Evolutionary conservation across 345 rosid genomes (phyloP), one percentile per base, ranked within the genome.

Genomic region (Mangifera indica): DNA sequence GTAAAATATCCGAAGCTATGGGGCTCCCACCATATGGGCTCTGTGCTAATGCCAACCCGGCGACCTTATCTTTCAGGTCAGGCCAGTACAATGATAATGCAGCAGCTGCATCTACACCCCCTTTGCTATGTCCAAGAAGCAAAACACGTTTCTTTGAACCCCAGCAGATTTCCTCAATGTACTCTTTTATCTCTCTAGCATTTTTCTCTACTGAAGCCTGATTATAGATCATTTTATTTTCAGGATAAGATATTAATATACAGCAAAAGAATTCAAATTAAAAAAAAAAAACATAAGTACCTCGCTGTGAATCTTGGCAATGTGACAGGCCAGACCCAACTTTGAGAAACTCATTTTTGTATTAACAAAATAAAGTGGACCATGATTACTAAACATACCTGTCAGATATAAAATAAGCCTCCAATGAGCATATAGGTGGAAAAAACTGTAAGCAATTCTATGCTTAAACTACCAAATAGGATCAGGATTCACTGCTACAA

Each of bases 261-360:
- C 18, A 49, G 29, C 34, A 72, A 21, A 56, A 61, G 20, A 9
- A 66, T 37, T 68, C 22, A 24, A 53, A 72, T 29, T n/a, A n/a
- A 24, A 46, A 12, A 73, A 60, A 56, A 44, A 22, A 67, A 58
- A 56, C 26, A 66, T 53, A 63, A 21, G 18, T 82, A 92, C 99
- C 97, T 95, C 98, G 18, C 99, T 89, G 78, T 95, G 99, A 88
- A 95, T 95, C 86, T 91, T 95, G 26, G 98, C 99, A 72, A 95
- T 92, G 81, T 92, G 98, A 80, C 99, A 92, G 40, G 89, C 68
- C 72, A 95, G 81, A 44, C 96, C 99, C 97, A 91, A 78, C 89
- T 92, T 95, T 66, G 97, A 95, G 83, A 95, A 91, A 74, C 82
- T 81, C 54, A 60, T 83, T 91, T 95, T 95, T 4, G 96, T 87